These are phyloP conservation scores for Mycocentrospora acerina DNA, from an alignment of 2,329 filamentous ascomycete species.

Conservation along the genomic window DNA sequence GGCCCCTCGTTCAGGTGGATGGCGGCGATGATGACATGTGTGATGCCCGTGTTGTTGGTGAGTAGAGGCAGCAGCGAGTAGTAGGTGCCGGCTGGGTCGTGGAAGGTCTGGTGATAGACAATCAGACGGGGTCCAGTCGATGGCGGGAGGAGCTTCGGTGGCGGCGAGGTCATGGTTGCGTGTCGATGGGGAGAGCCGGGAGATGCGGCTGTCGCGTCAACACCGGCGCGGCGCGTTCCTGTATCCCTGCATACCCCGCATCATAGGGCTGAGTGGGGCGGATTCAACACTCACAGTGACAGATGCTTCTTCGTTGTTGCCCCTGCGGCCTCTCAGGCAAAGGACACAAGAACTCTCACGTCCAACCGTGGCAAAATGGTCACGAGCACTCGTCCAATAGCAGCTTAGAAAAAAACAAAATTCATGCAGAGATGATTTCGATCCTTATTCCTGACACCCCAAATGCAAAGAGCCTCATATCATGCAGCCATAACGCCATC, in stretches of 20 bases:
- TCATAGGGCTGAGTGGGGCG: too few species aligned
- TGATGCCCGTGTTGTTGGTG: conserved; percentile 62
- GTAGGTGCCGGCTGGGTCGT: conserved; percentile 55
- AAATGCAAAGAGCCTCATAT: conserved; percentile 4
- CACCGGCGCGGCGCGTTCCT: background rate
- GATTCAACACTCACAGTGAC: too few species aligned
- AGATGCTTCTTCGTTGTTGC: too few species aligned
- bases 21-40: conserved; percentile 84
- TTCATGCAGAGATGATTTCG: too few species aligned
- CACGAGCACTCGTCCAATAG: too few species aligned
- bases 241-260: too few species aligned
- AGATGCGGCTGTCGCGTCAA: background rate
- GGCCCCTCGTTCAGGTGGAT: conserved; percentile 77
- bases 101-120: conserved; percentile 67
- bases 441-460: background rate
- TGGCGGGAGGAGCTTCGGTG: conserved; percentile 37
- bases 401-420: too few species aligned
- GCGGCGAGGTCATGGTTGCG: conserved; percentile 29
- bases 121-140: conserved; percentile 48
- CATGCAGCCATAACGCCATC: conserved; percentile 24
- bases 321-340: too few species aligned
- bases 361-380: too few species aligned
- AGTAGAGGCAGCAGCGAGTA: conserved; percentile 65
- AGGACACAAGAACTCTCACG: too few species aligned
- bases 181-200: background rate